phyloP scores from a whole-genome alignment of 352 stramenopile species.

The Hyaloperonospora arabidopsidis region DNA sequence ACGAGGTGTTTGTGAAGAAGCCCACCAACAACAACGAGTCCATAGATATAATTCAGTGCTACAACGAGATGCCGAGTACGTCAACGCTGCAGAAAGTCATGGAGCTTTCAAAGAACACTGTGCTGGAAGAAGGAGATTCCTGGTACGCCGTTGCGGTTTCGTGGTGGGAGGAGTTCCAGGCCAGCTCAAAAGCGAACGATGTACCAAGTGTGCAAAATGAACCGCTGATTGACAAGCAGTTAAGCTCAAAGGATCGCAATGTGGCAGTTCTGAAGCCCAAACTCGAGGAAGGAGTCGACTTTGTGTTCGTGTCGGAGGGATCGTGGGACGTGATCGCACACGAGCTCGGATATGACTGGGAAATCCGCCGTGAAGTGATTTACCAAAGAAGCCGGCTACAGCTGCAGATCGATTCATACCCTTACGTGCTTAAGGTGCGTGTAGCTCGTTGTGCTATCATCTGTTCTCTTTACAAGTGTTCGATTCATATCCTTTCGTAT shows the following conservation, averaged over 20 bases:
- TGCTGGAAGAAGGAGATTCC: conserved; percentile 15
- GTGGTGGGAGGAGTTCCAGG: conserved; percentile 20
- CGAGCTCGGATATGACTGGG: conserved; percentile 19
- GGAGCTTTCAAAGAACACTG: conserved; percentile 1
- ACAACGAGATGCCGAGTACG: too few species aligned
- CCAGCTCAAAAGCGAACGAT: not conserved
- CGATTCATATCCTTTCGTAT: not conserved
- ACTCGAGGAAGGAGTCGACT: conserved; percentile 17
- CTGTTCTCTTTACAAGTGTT: not conserved
- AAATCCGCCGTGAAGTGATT: conserved; percentile 18
- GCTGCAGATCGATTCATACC: conserved; percentile 15
- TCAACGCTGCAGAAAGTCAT: not conserved
- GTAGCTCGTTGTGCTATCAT: too few species aligned
- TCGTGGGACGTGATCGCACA: conserved; percentile 13
- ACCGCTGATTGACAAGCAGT: conserved; percentile 11
- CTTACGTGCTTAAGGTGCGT: conserved; percentile 16
- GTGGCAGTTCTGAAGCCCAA: conserved; percentile 19
- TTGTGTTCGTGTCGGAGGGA: conserved; percentile 13
- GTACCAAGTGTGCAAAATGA: conserved; percentile 16
- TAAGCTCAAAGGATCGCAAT: conserved; percentile 15
- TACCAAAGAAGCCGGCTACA: conserved; percentile 11
- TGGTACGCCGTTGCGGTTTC: conserved; percentile 19
- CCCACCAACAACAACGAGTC: too few species aligned
- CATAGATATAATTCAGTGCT: too few species aligned
- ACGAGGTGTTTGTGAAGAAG: too few species aligned